A percentile compares a stretch with the other conserved stretches of the same genome.
These are phyloP conservation scores for Punctularia strigosozonata DNA, from an alignment of 768 basidiomycete genomes.

Conservation along the genomic window DNA sequence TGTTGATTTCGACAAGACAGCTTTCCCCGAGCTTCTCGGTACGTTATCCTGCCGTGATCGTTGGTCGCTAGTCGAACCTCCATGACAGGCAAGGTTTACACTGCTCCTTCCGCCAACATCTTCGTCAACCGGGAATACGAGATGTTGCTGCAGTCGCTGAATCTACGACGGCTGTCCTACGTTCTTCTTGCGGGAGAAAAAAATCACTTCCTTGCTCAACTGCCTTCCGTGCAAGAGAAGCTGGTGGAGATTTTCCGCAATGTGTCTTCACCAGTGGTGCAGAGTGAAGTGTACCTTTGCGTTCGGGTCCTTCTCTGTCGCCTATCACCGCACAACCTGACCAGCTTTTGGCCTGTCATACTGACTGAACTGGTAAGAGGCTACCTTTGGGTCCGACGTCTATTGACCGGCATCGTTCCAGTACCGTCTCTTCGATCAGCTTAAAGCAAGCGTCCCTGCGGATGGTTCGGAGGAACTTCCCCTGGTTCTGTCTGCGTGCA, in stretches of 20 bases:
- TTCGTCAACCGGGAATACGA: conserved; percentile 95
- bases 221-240: conserved; percentile 95
- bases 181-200: conserved; percentile 80
- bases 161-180: conserved; percentile 79
- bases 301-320: conserved; percentile 86
- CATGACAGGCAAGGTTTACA: conserved; percentile 57
- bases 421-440: conserved; percentile 86
- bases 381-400: not conserved
- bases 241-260: conserved; percentile 86
- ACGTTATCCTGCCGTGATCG: conserved; percentile 15
- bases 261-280: conserved; percentile 70
- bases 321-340: conserved; percentile 80
- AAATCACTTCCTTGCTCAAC: conserved; percentile 80
- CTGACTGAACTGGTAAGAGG: conserved; percentile 74
- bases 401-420: conserved; percentile 18
- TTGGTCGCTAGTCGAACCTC: conserved; percentile 17
- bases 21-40: conserved; percentile 79
- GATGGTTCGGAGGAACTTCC: conserved; percentile 82
- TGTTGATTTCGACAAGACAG: conserved; percentile 79
- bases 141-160: conserved; percentile 76
- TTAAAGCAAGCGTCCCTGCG: conserved; percentile 53
- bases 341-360: conserved; percentile 95
- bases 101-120: conserved; percentile 87
- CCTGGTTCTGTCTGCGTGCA: conserved; percentile 80
- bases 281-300: conserved; percentile 91